Evolutionary conservation across 495 filamentous ascomycete species (phyloP).

Genomic region (Glonium stellatum): DNA sequence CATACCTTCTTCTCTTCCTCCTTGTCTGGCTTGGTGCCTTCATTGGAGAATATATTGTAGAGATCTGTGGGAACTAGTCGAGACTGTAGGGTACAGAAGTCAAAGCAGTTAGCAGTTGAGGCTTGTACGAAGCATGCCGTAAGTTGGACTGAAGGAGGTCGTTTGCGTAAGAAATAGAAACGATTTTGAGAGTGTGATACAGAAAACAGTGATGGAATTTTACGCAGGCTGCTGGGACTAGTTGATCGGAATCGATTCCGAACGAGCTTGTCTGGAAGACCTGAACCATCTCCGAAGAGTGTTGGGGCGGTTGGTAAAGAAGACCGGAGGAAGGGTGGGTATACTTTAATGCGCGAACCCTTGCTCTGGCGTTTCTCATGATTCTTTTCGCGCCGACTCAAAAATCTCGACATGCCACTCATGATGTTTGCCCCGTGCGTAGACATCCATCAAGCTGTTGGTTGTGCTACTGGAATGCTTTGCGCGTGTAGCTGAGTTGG

Average conservation of each 20-base stretch:
- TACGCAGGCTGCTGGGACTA: constrained; percentile 11
- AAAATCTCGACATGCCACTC: constrained; percentile 60
- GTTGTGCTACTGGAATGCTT: background rate
- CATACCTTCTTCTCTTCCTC: constrained; percentile 49
- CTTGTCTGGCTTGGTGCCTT: constrained; percentile 46
- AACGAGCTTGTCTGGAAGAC: background rate
- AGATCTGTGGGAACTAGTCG: constrained; percentile 35
- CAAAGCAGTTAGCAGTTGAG: constrained; percentile 35
- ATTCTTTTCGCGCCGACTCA: constrained; percentile 66
- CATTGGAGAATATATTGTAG: constrained; percentile 50
- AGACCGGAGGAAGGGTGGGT: constrained; percentile 2
- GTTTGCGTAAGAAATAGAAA: constrained; percentile 12
- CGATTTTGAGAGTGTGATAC: background rate
- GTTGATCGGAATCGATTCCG: constrained; percentile 1
- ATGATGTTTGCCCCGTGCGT: constrained; percentile 32
- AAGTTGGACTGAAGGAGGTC: constrained; percentile 7
- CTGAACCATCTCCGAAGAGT: constrained; percentile 5
- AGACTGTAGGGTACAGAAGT: constrained; percentile 36
- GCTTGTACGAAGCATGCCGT: constrained; percentile 8
- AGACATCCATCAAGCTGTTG: constrained; percentile 19
- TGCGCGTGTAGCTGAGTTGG: background rate
- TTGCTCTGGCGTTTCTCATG: constrained; percentile 40
- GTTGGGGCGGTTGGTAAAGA: constrained; percentile 2
- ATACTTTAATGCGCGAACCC: constrained; percentile 26
- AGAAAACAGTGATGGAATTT: constrained; percentile 8